Base-by-base conservation (phyloP, 1,284 basidiomycete species). In the Boletus austroedulis region DNA sequence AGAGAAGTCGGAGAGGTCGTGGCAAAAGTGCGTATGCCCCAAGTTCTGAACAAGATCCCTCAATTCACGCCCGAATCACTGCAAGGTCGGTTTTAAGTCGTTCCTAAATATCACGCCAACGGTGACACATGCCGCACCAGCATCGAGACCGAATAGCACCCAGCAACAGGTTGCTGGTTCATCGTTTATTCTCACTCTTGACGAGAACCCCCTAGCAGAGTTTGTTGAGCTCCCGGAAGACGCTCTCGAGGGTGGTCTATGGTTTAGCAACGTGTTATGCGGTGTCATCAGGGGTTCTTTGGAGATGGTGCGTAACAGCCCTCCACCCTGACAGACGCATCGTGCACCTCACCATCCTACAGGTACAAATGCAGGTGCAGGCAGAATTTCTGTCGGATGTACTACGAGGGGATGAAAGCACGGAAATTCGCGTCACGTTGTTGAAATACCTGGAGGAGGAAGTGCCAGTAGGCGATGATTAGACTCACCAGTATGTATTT, bases 291-390 rank as follows among this genome's bases (percentile, higher is more conserved):
- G 95, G 55, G 97, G 97, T 1, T 87, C 95, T 26, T 73, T 99
- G 51, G 97, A 99, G 76, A 99, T 99, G 97, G 97, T 97, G 66
- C 64, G 83, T 77, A 24, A 24, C 29, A 43, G 36, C 32, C 24
- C 11, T 28, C 48, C 28, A 29, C 29, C 50, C 48, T 49, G 19
- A 52, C 36, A 46, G 48, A 50, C 48, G 55, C 53, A 45, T 32
- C 57, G 50, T 58, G 63, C 52, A 58, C 61, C 56, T 60, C 47
- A 61, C 55, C 60, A 24, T 57, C 53, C 56, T 50, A 34, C 73
- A 98, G 95, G 88, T 98, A 29, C 96, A 99, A 75, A 92, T 98
- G 84, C 95, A 98, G 74, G 95, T 97, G 14, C 90, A 95, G 63
- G 89, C 86, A 21, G 85, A 86, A 53, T 99, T 99, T 75, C 73